These are phyloP conservation scores for Gautieria morchelliformis DNA, from an alignment of 768 basidiomycete species.

Conservation along the genomic window DNA sequence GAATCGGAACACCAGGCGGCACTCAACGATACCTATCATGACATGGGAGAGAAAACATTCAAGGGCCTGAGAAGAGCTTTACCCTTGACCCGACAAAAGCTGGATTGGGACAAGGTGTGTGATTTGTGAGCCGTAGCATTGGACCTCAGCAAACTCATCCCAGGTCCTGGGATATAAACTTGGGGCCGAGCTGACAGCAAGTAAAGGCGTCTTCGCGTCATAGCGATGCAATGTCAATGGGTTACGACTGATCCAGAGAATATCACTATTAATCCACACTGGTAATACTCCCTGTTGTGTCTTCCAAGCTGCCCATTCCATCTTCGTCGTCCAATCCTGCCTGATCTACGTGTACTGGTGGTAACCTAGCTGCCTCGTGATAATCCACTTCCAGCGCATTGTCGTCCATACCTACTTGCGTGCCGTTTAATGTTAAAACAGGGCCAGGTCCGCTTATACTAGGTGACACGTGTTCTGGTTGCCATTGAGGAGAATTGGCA, in stretches of 20 bases:
- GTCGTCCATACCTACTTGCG: not conserved
- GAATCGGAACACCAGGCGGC: slow-evolving; percentile 72
- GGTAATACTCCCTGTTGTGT: slow-evolving; percentile 8
- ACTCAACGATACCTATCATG: slow-evolving; percentile 73
- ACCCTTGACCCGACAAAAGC: slow-evolving; percentile 85
- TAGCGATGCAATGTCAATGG: not conserved
- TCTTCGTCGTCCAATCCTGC: slow-evolving; percentile 3
- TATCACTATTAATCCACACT: slow-evolving; percentile 4
- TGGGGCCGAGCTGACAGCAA: slow-evolving; percentile 64
- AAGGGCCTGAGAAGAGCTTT: slow-evolving; percentile 82
- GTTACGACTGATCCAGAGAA: not conserved
- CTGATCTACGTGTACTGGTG: not conserved
- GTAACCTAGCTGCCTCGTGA: slow-evolving; percentile 6
- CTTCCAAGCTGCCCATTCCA: slow-evolving; percentile 1
- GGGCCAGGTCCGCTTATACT: not conserved
- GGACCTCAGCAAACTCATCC: not conserved
- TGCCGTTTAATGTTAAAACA: not conserved
- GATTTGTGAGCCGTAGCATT: not conserved
- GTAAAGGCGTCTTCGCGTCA: slow-evolving; percentile 42
- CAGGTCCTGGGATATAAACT: slow-evolving; percentile 59
- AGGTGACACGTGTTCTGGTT: not conserved
- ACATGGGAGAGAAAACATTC: slow-evolving; percentile 92
- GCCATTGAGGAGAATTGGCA: not conserved
- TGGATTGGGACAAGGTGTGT: slow-evolving; percentile 90
- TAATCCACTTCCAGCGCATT: not conserved